Evolutionary conservation across 768 basidiomycete species (phyloP), one percentile per base, ranked within the genome.

Genomic region (Rhizopogon vinicolor): DNA sequence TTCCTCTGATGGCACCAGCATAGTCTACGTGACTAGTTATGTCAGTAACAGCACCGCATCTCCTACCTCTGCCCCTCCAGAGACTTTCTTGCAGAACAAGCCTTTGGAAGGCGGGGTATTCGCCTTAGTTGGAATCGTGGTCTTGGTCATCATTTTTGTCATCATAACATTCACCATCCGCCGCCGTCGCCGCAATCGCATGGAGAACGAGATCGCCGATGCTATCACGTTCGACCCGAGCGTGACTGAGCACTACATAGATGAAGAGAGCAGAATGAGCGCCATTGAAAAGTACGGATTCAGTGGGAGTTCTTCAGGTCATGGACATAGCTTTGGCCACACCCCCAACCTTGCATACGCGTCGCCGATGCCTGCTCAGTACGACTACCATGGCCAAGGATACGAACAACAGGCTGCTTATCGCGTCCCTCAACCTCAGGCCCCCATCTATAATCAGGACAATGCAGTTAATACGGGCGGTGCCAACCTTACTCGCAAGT

Each of bases 91-190:
- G 39, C 68, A 82, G 55, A 85, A 89, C 68, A 86, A 83, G 67
- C 73, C 79, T n/a, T 72, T 84, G n/a, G 78, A 81, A 41, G 81
- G 81, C 7, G 68, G 79, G 8, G 76, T 88, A 14, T 86, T 89
- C 55, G 69, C 76, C 31, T 50, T 84, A 18, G 73, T 75, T 41
- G 85, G 80, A 13, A 50, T 86, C 40, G 59, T 77, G 31, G 78
- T 62, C 1, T 74, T 85, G 43, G 58, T 79, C 44, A 44, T 82
- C 52, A 41, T 86, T 53, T 64, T 83, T 54, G 52, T 73, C 33
- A 18, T 77, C 19, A 65, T 72, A 12, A 82, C 81, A 0, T 78
- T 77, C 62, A 66, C 71, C 12, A 46, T 87, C 44, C 80, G 87
- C 46, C 75, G 78, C 52, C 76, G 75, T 45, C 72, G 73, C 18